Percentiles rank a stretch among this genome's conserved stretches.
Conservation (phyloP, 75 land plant genomes). For the Azolla pinnata region DNA sequence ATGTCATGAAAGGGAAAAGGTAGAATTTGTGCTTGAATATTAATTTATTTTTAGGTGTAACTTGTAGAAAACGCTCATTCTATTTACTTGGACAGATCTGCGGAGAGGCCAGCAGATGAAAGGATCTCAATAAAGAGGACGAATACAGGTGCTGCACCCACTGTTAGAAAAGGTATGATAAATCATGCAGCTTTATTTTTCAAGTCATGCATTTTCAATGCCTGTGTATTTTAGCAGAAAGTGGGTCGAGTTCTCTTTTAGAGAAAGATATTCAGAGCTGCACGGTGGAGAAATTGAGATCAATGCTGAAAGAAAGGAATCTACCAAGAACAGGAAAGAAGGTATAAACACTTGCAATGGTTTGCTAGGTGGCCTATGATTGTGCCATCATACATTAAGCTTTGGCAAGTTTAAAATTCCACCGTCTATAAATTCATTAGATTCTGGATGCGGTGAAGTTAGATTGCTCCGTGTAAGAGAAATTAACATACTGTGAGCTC, state of each 20-base stretch:
- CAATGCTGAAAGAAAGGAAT: constrained; percentile 24
- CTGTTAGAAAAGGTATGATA: constrained; percentile 5
- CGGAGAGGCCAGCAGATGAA: constrained; percentile 18
- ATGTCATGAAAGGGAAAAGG: constrained; percentile 36
- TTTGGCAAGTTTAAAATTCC: too few species aligned
- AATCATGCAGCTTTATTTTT: neutral
- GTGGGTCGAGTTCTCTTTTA: constrained; percentile 18
- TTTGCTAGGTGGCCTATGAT: too few species aligned
- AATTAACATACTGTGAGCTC: too few species aligned
- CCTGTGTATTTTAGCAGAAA: constrained; percentile 11
- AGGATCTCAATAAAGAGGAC: constrained; percentile 14
- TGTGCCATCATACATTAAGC: too few species aligned
- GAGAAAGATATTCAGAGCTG: constrained; percentile 18
- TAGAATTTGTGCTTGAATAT: neutral
- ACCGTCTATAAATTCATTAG: too few species aligned
- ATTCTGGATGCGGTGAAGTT: too few species aligned
- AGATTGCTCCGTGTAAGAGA: too few species aligned
- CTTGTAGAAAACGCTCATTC: neutral
- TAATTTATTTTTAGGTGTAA: neutral
- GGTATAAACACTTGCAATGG: too few species aligned
- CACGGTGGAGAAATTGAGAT: constrained; percentile 30
- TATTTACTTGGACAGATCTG: constrained; percentile 18
- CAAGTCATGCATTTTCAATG: neutral
- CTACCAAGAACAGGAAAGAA: constrained; percentile 33
- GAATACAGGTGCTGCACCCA: constrained; percentile 15